Base-by-base conservation (phyloP, 1,139 yeast genomes). In the Petasospora fabianii region DNA sequence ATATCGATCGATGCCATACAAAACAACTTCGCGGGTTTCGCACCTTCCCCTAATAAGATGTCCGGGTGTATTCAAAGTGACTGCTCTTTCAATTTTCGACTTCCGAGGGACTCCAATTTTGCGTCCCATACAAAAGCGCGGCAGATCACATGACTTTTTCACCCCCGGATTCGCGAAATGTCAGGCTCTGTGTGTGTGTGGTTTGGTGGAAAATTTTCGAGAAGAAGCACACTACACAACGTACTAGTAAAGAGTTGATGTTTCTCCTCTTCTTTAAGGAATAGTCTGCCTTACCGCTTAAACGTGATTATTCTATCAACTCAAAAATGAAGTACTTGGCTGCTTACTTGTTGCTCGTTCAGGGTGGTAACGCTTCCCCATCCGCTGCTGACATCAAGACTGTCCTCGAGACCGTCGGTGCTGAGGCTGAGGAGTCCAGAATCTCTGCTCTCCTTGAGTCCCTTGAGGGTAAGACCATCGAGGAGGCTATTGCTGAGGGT, bases 401-500 rank as follows among this genome's bases (percentile, higher is more conserved):
- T 53, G 86, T 92, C 62, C 79, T 92, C 65, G 84, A 87, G 69
- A 75, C 97, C 50, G 96, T 92, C 65, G 96, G 96, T 68, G 80
- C 84, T 62, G 98, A 92, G 74, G 94, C 84, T 64, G 97, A 92
- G 64, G 94, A 84, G 61, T 79, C 84, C 66, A 88, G 88, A 73
- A 69, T 92, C 72, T 71, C 80, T 64, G 73, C 84, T 65, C 84
- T 92, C 69, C 75, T 92, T 65, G 71, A 86, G 58, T 95, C 94
- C 68, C 81, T 92, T 62, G 90, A 86, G 72, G 98, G 97, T 73
- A 92, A 92, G 84, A 78, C 84, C 66, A 50, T 65, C 46, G 81
- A 77, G 58, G 96, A 88, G 73, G 83, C 92, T 74, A 83, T 92
- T 60, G 92, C 97, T 64, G 95, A 81, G 73, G 98, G 98, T 78